phyloP scores from a whole-genome alignment of 164 flowering plant genomes.

The Vitis riparia region DNA sequence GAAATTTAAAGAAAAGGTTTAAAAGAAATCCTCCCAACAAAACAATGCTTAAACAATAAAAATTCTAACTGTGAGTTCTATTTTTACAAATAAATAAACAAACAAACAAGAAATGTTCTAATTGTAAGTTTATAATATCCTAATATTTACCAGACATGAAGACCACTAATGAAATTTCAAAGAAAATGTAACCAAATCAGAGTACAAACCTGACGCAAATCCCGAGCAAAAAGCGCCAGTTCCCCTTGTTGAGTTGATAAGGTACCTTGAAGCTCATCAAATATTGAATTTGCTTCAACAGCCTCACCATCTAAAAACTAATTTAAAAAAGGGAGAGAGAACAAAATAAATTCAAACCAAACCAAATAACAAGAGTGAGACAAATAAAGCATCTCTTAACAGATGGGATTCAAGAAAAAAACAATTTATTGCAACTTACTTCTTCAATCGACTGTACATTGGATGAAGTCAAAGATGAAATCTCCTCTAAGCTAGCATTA shows the following conservation, averaged over 20 bases:
- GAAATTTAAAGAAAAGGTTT: too few relatives aligned
- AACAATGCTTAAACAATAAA: too few relatives aligned
- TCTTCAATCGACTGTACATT: constrained; percentile 54
- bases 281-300: constrained; percentile 52
- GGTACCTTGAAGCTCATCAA: constrained; percentile 66
- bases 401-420: neutral
- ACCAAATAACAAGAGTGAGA: neutral
- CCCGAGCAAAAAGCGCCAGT: constrained; percentile 75
- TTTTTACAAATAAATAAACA: neutral
- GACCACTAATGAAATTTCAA: neutral
- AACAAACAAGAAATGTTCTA: neutral
- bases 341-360: neutral
- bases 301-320: constrained; percentile 63
- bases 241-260: constrained; percentile 80
- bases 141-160: neutral
- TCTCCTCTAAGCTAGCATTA: constrained; percentile 77
- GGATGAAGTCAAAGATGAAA: constrained; percentile 51
- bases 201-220: constrained; percentile 75
- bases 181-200: neutral
- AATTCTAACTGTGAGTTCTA: too few relatives aligned
- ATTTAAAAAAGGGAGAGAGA: neutral
- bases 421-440: constrained; percentile 33
- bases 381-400: neutral
- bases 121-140: too few relatives aligned
- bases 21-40: too few relatives aligned